A percentile compares a stretch with the other conserved stretches of the same genome.
phyloP scores from a whole-genome alignment of 176 grass and related monocot genomes.

The Juncus inflexus region DNA sequence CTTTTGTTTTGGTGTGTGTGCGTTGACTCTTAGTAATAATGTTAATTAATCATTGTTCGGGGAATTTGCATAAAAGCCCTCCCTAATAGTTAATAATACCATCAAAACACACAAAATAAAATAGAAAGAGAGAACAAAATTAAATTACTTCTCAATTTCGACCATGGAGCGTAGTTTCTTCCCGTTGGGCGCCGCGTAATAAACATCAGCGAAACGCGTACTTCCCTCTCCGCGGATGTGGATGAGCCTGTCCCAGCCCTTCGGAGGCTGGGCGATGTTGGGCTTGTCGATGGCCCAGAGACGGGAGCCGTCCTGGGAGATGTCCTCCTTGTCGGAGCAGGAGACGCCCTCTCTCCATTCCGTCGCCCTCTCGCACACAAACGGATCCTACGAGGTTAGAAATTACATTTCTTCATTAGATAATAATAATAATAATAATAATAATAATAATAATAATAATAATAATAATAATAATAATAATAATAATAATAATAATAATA shows the following conservation, averaged over 20 bases:
- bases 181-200: slow-evolving; percentile 21
- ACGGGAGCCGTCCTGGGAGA: slow-evolving; percentile 51
- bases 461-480: no score
- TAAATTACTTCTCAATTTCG: slow-evolving; percentile 20
- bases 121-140: neutral
- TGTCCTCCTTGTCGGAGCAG: slow-evolving; percentile 51
- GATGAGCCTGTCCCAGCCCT: slow-evolving; percentile 63
- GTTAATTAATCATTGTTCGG: no score
- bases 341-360: slow-evolving; percentile 57
- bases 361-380: slow-evolving; percentile 45
- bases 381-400: slow-evolving; percentile 28
- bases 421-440: no score
- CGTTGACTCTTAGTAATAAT: no score
- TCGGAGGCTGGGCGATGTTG: slow-evolving; percentile 44
- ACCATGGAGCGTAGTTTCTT: slow-evolving; percentile 26
- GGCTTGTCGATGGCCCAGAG: slow-evolving; percentile 72
- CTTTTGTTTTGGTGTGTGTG: no score
- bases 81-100: no score
- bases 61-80: no score
- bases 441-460: no score
- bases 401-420: no score
- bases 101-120: no score
- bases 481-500: no score
- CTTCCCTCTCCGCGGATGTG: slow-evolving; percentile 52
- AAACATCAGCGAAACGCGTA: slow-evolving; percentile 64